Percentiles rank a stretch among this genome's conserved stretches.
phyloP scores from a whole-genome alignment of 2,329 filamentous ascomycete species.

The Cytospora piceicola region DNA sequence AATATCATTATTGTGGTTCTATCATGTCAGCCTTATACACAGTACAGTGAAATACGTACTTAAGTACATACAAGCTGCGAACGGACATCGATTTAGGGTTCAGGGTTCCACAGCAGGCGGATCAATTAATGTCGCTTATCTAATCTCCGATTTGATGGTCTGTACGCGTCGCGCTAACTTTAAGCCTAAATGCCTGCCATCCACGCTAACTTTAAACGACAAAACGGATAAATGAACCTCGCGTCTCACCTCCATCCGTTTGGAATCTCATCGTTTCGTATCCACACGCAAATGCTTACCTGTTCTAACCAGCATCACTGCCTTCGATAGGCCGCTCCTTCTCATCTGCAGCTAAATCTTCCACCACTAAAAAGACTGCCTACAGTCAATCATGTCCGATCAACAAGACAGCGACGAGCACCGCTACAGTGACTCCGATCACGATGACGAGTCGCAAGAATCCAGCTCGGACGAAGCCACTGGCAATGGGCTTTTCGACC shows the following conservation, averaged over 20 bases:
- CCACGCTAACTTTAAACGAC: constrained; percentile 12
- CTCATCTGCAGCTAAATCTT: too few species aligned
- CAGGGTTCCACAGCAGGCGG: too few species aligned
- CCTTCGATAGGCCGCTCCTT: too few species aligned
- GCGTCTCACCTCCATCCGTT: constrained; percentile 2
- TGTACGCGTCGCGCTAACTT: neutral
- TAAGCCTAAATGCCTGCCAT: constrained; percentile 13
- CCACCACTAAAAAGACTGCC: neutral
- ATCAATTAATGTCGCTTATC: neutral
- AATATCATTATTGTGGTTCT: too few species aligned
- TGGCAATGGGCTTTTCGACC: constrained; percentile 19
- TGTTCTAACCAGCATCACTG: too few species aligned
- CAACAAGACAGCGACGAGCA: constrained; percentile 14
- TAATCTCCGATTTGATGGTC: neutral
- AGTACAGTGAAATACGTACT: too few species aligned
- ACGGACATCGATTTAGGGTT: too few species aligned
- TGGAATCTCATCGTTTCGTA: neutral
- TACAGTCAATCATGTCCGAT: constrained; percentile 9
- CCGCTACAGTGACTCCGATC: constrained; percentile 11
- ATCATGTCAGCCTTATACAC: too few species aligned
- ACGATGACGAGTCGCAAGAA: constrained; percentile 12
- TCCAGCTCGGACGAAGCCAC: constrained; percentile 11
- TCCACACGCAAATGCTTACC: neutral
- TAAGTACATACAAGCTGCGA: too few species aligned
- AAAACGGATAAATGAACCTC: constrained; percentile 11